Evolutionary conservation across 2,329 filamentous ascomycete genomes (phyloP).

Genomic region (Atkinsonella hypoxylon): DNA sequence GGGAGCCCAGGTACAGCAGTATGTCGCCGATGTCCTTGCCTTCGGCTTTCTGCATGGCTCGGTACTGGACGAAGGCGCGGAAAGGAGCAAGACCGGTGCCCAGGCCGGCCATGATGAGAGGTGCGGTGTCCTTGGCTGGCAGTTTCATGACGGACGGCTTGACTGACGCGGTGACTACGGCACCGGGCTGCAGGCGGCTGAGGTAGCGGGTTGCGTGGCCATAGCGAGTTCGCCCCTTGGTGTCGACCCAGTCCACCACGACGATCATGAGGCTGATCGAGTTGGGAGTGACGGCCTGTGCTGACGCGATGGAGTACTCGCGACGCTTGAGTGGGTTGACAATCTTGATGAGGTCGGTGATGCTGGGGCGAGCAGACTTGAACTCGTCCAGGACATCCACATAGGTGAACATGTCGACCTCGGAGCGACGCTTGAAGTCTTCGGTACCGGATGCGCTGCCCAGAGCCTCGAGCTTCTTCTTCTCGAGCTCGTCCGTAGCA

Average conservation of each 20-base stretch:
- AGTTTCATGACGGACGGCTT: slow-evolving; percentile 99
- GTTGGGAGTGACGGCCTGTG: slow-evolving; percentile 83
- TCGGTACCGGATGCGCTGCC: slow-evolving; percentile 67
- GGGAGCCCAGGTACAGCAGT: slow-evolving; percentile 90
- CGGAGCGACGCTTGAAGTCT: slow-evolving; percentile 84
- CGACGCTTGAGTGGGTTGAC: slow-evolving; percentile 87
- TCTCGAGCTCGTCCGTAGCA: slow-evolving; percentile 70
- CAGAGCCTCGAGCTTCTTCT: slow-evolving; percentile 65
- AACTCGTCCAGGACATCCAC: slow-evolving; percentile 86
- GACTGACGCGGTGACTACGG: slow-evolving; percentile 79
- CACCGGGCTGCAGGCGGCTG: slow-evolving; percentile 59
- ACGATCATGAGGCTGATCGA: slow-evolving; percentile 94
- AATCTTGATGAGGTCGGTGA: slow-evolving; percentile 81
- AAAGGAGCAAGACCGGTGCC: slow-evolving; percentile 97
- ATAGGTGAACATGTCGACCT: slow-evolving; percentile 85
- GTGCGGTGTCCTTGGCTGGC: slow-evolving; percentile 74
- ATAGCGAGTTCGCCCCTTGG: slow-evolving; percentile 74
- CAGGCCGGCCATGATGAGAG: slow-evolving; percentile 98
- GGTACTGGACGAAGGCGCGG: slow-evolving; percentile 96
- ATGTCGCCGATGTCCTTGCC: slow-evolving; percentile 91
- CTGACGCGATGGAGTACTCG: slow-evolving; percentile 98
- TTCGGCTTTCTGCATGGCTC: slow-evolving; percentile 94
- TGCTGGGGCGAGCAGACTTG: slow-evolving; percentile 72
- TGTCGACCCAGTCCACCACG: slow-evolving; percentile 90
- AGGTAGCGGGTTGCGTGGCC: slow-evolving; percentile 92